Evolutionary conservation across 139 green algal species (phyloP).

Genomic region (Chlorella sorokiniana): DNA sequence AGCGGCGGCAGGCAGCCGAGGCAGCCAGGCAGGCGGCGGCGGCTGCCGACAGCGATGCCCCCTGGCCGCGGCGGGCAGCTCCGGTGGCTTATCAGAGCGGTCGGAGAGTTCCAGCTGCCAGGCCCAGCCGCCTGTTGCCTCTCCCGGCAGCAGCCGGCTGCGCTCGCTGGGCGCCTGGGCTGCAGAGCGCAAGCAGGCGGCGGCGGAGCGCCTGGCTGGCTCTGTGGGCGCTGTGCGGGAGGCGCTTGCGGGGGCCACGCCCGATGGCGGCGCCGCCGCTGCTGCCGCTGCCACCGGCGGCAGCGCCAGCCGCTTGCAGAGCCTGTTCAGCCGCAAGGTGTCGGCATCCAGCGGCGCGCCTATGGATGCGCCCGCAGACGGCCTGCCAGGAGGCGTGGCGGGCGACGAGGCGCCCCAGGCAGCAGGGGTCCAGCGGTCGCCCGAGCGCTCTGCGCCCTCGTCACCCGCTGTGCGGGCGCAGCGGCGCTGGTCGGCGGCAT

Average conservation of each 20-base stretch:
- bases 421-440: background rate
- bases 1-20: conserved; percentile 9
- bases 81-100: background rate
- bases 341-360: background rate
- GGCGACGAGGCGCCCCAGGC: background rate
- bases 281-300: background rate
- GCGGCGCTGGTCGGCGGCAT: conserved; percentile 15
- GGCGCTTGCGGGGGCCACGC: background rate
- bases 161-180: conserved; percentile 15
- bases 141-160: background rate
- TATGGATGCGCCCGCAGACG: background rate
- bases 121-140: background rate
- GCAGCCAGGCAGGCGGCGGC: background rate
- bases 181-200: conserved; percentile 25
- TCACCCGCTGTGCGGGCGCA: background rate
- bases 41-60: background rate
- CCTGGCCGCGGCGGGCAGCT: background rate
- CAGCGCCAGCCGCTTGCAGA: conserved; percentile 18
- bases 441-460: background rate
- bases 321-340: conserved; percentile 14
- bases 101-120: background rate
- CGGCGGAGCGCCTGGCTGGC: background rate
- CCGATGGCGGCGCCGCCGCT: background rate
- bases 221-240: conserved; percentile 17
- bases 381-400: background rate